These are phyloP conservation scores for Aureobasidium melanogenum DNA, from an alignment of 2,329 filamentous ascomycete species.

Conservation along the genomic window DNA sequence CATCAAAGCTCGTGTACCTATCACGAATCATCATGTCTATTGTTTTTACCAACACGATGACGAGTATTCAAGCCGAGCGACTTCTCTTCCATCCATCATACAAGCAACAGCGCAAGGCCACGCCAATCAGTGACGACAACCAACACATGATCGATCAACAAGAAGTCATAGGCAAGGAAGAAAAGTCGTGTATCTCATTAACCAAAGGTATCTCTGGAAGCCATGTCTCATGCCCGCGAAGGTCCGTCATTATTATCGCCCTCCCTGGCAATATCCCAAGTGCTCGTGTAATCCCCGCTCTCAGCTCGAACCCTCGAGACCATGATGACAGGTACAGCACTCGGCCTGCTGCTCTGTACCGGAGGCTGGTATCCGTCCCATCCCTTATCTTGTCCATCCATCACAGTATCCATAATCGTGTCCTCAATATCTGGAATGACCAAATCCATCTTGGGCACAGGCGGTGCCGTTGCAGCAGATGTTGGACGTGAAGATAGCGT, in stretches of 20 bases:
- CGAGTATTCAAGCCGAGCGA: background rate
- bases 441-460: background rate
- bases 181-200: background rate
- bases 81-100: background rate
- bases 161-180: background rate
- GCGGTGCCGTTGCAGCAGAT: background rate
- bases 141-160: background rate
- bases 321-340: background rate
- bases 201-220: background rate
- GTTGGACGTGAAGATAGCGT: background rate
- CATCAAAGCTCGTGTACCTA: background rate
- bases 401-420: background rate
- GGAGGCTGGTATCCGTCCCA: background rate
- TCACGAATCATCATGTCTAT: background rate
- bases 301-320: background rate
- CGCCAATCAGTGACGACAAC: background rate
- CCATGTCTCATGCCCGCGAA: background rate
- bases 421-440: conserved; percentile 5
- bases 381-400: background rate
- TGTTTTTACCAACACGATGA: background rate
- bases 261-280: background rate
- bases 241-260: background rate
- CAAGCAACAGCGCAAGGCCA: background rate
- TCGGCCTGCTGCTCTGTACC: background rate
- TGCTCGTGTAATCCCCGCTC: background rate